A percentile compares a stretch with the other conserved stretches of the same genome.
These are phyloP conservation scores for Vaccinium macrocarpon DNA, from an alignment of 148 eudicot genomes.

Conservation along the genomic window DNA sequence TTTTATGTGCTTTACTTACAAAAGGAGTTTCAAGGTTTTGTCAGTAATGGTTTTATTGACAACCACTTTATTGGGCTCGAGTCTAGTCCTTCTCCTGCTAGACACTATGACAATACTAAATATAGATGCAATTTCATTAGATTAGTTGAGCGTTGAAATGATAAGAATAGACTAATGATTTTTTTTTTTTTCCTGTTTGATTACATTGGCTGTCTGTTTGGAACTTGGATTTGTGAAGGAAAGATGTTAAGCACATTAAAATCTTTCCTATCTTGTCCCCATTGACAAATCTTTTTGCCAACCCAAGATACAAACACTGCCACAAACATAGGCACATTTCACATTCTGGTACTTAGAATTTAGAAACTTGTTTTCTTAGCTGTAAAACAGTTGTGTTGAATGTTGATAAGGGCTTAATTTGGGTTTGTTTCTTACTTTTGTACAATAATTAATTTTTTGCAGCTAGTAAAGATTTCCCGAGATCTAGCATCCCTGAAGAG, in stretches of 20 bases:
- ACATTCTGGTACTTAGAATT: not conserved
- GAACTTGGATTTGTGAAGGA: not conserved
- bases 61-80: not conserved
- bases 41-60: not conserved
- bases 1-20: not conserved
- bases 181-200: not conserved
- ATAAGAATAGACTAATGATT: not conserved
- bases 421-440: not conserved
- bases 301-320: not conserved
- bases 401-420: not conserved
- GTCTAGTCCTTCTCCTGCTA: not conserved
- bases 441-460: slow-evolving; percentile 16
- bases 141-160: not conserved
- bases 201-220: not conserved
- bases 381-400: not conserved
- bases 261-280: not conserved
- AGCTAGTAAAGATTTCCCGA: slow-evolving; percentile 78
- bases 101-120: not conserved
- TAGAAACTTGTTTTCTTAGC: not conserved
- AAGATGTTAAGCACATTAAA: not conserved
- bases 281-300: not conserved
- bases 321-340: not conserved
- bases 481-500: slow-evolving; percentile 78
- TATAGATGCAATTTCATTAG: not conserved
- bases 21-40: not conserved